phyloP scores from a whole-genome alignment of 257 asterid species.

The Lithospermum erythrorhizon region DNA sequence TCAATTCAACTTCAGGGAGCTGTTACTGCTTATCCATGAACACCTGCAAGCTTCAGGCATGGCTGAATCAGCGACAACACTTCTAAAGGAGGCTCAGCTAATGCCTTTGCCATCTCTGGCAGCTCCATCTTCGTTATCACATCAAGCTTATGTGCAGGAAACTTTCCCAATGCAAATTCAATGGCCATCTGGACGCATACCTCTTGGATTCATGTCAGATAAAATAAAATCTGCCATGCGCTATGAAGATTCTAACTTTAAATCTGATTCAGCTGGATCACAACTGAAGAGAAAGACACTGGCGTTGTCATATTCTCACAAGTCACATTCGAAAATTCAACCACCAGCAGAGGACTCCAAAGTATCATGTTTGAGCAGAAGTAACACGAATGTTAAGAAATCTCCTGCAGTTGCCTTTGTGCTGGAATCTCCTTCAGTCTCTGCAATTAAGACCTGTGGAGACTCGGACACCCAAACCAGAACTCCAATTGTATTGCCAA shows the following conservation, averaged over 20 bases:
- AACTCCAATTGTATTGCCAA: slow-evolving; percentile 75
- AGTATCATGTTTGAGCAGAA: slow-evolving; percentile 30
- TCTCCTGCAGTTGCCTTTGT: slow-evolving; percentile 23
- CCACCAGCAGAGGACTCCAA: slow-evolving; percentile 37
- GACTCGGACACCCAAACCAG: slow-evolving; percentile 42
- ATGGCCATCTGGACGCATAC: slow-evolving; percentile 84
- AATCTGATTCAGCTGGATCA: slow-evolving; percentile 34
- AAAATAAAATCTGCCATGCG: slow-evolving; percentile 29
- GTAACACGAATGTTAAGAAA: slow-evolving; percentile 24
- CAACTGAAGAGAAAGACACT: slow-evolving; percentile 46
- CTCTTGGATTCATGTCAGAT: slow-evolving; percentile 62
- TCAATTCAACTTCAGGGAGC: slow-evolving; percentile 57
- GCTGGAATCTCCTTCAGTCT: slow-evolving; percentile 41
- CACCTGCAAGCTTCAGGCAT: slow-evolving; percentile 94
- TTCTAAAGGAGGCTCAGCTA: slow-evolving; percentile 83
- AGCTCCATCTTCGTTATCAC: slow-evolving; percentile 71
- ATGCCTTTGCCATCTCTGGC: slow-evolving; percentile 87
- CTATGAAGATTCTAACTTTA: slow-evolving; percentile 37
- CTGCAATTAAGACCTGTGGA: slow-evolving; percentile 36
- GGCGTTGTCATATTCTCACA: slow-evolving; percentile 30
- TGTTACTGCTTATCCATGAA: slow-evolving; percentile 81
- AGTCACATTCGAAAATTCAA: slow-evolving; percentile 24
- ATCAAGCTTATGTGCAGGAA: slow-evolving; percentile 68
- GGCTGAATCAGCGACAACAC: slow-evolving; percentile 52
- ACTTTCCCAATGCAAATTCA: slow-evolving; percentile 51